Percentiles rank a stretch among this genome's conserved stretches.
phyloP scores from a whole-genome alignment of 2,329 filamentous ascomycete species.

The Chrysoporthe cubensis region DNA sequence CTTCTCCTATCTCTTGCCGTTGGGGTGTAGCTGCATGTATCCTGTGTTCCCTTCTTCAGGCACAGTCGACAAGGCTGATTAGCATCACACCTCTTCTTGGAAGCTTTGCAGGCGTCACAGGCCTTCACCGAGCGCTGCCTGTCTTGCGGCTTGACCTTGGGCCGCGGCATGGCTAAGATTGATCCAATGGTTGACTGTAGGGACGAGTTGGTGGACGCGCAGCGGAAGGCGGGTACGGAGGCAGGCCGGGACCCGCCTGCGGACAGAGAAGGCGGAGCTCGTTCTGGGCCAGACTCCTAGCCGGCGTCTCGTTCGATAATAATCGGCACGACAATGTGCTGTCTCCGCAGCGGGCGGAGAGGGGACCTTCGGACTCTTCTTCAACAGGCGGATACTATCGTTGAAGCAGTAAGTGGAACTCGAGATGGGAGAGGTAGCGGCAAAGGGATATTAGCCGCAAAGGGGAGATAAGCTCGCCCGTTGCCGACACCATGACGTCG shows the following conservation, averaged over 20 bases:
- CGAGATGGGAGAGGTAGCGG: neutral
- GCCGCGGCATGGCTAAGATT: conserved; percentile 21
- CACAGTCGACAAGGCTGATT: conserved; percentile 22
- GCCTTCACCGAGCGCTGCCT: conserved; percentile 25
- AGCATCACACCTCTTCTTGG: conserved; percentile 25
- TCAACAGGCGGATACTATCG: neutral
- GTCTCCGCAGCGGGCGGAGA: neutral
- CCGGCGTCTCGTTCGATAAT: neutral
- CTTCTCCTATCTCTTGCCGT: conserved; percentile 20
- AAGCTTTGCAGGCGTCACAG: conserved; percentile 24
- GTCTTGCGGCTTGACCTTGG: conserved; percentile 24
- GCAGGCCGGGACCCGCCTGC: neutral
- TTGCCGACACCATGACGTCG: neutral
- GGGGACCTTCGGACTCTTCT: neutral
- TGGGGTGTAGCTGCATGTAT: conserved; percentile 18
- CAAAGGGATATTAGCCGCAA: neutral
- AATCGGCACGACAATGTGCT: neutral
- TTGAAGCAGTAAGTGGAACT: neutral
- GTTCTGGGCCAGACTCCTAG: neutral
- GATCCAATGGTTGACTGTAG: neutral
- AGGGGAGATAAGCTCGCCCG: neutral
- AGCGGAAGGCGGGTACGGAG: conserved; percentile 16
- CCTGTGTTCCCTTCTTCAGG: conserved; percentile 22
- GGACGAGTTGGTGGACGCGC: neutral
- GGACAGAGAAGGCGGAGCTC: neutral